These are phyloP conservation scores for Diddensiella santjacobensis DNA, from an alignment of 805 yeast genomes.

Conservation along the genomic window DNA sequence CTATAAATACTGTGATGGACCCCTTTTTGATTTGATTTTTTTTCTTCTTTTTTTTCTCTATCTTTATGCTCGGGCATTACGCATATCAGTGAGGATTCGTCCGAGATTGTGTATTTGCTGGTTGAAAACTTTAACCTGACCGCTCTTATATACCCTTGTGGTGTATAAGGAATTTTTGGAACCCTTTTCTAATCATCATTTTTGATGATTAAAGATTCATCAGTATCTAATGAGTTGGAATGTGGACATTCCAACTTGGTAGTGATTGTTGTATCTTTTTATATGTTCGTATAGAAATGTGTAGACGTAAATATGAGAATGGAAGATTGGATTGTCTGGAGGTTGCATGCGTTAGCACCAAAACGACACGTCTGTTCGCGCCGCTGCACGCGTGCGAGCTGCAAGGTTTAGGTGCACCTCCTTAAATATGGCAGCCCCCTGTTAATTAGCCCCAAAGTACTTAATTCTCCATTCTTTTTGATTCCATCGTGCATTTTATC, in stretches of 20 bases:
- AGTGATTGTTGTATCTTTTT: not conserved
- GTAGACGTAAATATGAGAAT: too few species aligned
- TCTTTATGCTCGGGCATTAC: constrained; percentile 99
- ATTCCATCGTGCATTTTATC: not conserved
- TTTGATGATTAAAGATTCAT: too few species aligned
- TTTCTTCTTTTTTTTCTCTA: constrained; percentile 28
- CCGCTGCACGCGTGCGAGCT: too few species aligned
- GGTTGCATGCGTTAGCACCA: too few species aligned
- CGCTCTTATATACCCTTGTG: constrained; percentile 39
- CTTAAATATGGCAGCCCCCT: not conserved
- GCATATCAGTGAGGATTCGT: constrained; percentile 99
- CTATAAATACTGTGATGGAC: too few species aligned
- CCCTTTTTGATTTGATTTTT: not conserved
- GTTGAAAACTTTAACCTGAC: constrained; percentile 99
- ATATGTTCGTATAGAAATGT: too few species aligned
- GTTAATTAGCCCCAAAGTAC: not conserved
- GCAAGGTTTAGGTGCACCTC: too few species aligned
- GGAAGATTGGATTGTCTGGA: too few species aligned
- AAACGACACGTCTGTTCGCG: too few species aligned
- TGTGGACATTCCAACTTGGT: not conserved
- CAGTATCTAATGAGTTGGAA: not conserved
- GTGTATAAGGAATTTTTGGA: constrained; percentile 37
- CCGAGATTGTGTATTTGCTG: constrained; percentile 99
- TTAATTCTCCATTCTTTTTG: not conserved
- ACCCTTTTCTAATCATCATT: too few species aligned